phyloP scores from a whole-genome alignment of 805 yeast species.

The Tetrapisispora namnaoensis region DNA sequence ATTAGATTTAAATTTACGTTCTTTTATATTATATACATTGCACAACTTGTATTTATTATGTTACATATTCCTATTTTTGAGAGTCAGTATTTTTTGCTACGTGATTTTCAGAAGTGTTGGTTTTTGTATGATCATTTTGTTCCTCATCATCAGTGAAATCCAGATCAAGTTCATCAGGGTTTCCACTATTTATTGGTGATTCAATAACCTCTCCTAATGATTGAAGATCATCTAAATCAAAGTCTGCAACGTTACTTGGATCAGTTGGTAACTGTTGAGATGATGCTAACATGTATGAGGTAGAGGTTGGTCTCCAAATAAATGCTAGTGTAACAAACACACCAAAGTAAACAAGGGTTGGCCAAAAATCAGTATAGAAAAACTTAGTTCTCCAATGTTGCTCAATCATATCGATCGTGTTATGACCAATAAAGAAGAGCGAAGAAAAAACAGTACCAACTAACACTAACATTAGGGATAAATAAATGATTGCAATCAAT shows the following conservation, averaged over 20 bases:
- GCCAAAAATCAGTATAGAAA: constrained; percentile 90
- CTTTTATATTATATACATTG: background rate
- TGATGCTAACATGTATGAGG: constrained; percentile 88
- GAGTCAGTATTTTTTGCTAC: background rate
- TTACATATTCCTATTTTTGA: background rate
- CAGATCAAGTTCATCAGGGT: constrained; percentile 18
- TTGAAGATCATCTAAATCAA: constrained; percentile 49
- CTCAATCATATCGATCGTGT: constrained; percentile 68
- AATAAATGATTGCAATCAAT: constrained; percentile 64
- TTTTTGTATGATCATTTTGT: background rate
- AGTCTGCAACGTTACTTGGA: constrained; percentile 58
- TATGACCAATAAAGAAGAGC: constrained; percentile 62
- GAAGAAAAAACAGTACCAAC: constrained; percentile 63
- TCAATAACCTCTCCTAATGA: constrained; percentile 34
- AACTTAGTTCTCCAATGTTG: constrained; percentile 87
- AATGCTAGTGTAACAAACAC: constrained; percentile 78
- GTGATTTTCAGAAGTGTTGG: background rate
- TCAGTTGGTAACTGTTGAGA: constrained; percentile 87
- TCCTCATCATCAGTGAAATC: constrained; percentile 27
- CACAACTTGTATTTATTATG: background rate
- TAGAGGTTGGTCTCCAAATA: constrained; percentile 96
- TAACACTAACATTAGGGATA: constrained; percentile 59
- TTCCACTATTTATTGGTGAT: constrained; percentile 31
- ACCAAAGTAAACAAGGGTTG: constrained; percentile 73
- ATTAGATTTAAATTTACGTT: too few species aligned